These are phyloP conservation scores for Stenogyne calaminthoides DNA, from an alignment of 305 asterid species.

Conservation along the genomic window DNA sequence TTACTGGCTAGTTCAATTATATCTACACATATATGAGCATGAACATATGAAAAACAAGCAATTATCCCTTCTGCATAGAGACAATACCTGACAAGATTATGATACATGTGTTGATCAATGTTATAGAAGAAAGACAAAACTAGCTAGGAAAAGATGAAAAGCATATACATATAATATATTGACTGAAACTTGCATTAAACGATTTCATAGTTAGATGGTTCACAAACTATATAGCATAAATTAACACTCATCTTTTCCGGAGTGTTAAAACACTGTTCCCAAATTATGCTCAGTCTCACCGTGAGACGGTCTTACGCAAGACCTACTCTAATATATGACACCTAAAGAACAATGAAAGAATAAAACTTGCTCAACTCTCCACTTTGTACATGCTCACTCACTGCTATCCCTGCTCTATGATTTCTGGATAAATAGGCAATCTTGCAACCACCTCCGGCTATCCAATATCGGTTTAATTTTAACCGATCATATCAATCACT, in stretches of 20 bases:
- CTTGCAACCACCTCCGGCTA: not conserved
- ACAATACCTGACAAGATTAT: no score
- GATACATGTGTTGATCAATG: not conserved
- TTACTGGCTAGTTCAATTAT: no score
- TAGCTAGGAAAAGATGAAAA: not conserved
- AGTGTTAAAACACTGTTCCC: no score
- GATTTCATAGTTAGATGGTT: no score
- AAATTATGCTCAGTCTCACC: no score
- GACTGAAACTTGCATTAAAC: no score
- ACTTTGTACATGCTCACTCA: not conserved
- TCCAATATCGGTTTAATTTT: not conserved
- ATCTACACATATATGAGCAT: no score
- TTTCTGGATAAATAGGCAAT: slow-evolving; percentile 9
- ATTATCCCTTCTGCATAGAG: no score
- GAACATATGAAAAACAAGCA: no score
- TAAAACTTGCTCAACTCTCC: slow-evolving; percentile 21
- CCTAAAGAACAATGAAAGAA: slow-evolving; percentile 16
- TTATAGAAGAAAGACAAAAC: not conserved
- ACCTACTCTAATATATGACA: not conserved
- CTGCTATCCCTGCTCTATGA: not conserved
- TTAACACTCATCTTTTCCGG: no score
- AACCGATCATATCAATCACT: not conserved
- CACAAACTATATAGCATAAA: no score
- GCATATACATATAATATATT: not conserved
- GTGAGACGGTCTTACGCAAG: no score